Percentiles rank a stretch among this genome's conserved stretches.
These are phyloP conservation scores for Aspergillus sclerotiicarbonarius DNA, from an alignment of 495 filamentous ascomycete species.

Conservation along the genomic window DNA sequence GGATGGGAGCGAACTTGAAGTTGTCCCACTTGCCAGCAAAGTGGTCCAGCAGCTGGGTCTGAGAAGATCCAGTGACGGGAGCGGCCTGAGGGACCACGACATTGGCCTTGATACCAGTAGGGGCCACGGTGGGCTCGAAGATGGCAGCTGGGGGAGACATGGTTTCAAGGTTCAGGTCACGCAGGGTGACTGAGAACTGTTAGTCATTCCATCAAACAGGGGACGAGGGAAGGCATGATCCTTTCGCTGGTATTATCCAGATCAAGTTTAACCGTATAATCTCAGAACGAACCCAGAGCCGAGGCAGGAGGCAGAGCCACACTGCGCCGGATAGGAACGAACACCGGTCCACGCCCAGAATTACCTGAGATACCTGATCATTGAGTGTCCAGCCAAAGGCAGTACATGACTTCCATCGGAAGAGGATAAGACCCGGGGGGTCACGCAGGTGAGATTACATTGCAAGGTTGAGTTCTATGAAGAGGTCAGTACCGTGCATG, in stretches of 20 bases:
- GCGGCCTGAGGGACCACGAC: conserved; percentile 38
- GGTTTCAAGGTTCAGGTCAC: conserved; percentile 35
- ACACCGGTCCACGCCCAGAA: conserved; percentile 67
- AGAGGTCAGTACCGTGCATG: neutral
- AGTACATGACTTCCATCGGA: conserved; percentile 41
- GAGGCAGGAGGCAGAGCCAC: conserved; percentile 9
- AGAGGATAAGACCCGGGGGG: neutral
- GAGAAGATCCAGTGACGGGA: conserved; percentile 35
- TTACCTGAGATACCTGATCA: conserved; percentile 65
- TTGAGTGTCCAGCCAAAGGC: conserved; percentile 39
- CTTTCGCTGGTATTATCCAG: conserved; percentile 99
- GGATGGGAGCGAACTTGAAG: conserved; percentile 81
- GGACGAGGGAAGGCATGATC: conserved; percentile 72
- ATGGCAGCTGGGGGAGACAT: conserved; percentile 77
- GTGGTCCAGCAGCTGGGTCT: conserved; percentile 57
- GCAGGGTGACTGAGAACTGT: conserved; percentile 37
- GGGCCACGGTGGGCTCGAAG: conserved; percentile 39
- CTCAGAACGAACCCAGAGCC: conserved; percentile 67
- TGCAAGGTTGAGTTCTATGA: conserved; percentile 9
- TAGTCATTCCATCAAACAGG: conserved; percentile 36
- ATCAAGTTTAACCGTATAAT: conserved; percentile 98
- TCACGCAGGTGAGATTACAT: conserved; percentile 24
- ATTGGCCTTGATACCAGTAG: conserved; percentile 49
- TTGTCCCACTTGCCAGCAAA: conserved; percentile 68
- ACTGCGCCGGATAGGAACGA: conserved; percentile 42